Percentiles rank a stretch among this genome's conserved stretches.
These are phyloP conservation scores for Pseudogymnoascus sp. DNA, from an alignment of 2,329 filamentous ascomycete species.

Conservation along the genomic window DNA sequence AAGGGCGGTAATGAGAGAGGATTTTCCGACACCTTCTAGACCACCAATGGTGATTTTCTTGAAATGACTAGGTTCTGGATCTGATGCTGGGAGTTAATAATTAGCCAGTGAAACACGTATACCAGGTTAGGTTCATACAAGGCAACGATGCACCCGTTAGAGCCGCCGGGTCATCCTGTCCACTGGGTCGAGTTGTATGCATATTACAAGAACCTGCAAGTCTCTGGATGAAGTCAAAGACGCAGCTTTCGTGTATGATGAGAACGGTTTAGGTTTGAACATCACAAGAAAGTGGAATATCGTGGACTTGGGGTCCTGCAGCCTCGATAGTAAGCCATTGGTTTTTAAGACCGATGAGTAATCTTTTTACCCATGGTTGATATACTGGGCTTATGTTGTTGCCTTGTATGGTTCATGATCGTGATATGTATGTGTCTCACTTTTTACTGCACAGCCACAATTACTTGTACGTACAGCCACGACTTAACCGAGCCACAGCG, in stretches of 20 bases:
- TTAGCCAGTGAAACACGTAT: background rate
- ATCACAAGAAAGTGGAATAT: background rate
- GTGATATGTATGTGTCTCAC: background rate
- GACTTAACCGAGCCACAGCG: background rate
- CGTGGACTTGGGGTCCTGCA: background rate
- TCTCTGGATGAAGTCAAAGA: background rate
- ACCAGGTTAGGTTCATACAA: background rate
- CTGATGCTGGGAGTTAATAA: background rate
- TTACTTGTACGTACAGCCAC: conserved; percentile 8
- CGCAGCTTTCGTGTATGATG: background rate
- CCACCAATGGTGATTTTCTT: background rate
- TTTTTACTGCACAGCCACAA: background rate
- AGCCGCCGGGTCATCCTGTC: background rate
- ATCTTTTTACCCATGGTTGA: background rate
- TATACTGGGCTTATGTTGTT: background rate
- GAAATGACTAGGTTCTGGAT: background rate
- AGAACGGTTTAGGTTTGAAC: background rate
- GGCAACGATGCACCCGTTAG: background rate
- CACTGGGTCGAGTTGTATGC: background rate
- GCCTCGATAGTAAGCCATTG: background rate
- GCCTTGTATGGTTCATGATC: background rate
- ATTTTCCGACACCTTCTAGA: background rate
- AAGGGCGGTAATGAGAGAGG: background rate
- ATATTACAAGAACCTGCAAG: background rate
- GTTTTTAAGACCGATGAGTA: background rate